Conservation (phyloP, 2,329 filamentous ascomycete species). For the Exophiala oligosperma region DNA sequence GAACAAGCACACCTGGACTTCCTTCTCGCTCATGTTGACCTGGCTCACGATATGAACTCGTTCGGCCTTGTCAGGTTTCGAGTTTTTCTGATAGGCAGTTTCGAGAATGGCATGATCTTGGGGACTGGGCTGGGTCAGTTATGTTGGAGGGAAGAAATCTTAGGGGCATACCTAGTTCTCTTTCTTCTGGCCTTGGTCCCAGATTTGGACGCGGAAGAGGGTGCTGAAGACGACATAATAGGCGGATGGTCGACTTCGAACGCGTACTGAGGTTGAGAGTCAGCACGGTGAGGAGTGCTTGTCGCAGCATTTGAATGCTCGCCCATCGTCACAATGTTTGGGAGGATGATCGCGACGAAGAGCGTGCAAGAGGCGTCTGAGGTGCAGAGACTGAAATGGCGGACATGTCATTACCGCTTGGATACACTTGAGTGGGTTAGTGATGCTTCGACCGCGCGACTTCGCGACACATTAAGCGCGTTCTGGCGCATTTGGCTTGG, state of each 20-base stretch:
- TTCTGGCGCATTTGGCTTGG: neutral
- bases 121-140: slow-evolving; percentile 55
- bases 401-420: slow-evolving; percentile 5
- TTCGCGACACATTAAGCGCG: neutral
- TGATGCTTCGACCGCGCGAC: neutral
- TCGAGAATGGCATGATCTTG: slow-evolving; percentile 89
- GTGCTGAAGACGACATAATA: slow-evolving; percentile 7
- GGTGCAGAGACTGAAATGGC: neutral
- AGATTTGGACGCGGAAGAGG: neutral
- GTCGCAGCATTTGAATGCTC: slow-evolving; percentile 1
- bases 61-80: slow-evolving; percentile 88
- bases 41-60: slow-evolving; percentile 80
- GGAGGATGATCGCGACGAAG: slow-evolving; percentile 3
- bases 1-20: slow-evolving; percentile 72
- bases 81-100: slow-evolving; percentile 77
- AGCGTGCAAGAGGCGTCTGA: neutral
- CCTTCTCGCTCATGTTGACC: slow-evolving; percentile 89
- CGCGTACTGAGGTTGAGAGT: slow-evolving; percentile 5
- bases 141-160: neutral
- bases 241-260: slow-evolving; percentile 10
- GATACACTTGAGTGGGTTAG: neutral
- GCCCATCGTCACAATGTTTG: slow-evolving; percentile 5
- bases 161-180: slow-evolving; percentile 23
- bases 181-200: slow-evolving; percentile 23
- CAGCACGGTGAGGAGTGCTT: neutral